Percentiles rank a stretch among this genome's conserved stretches.
These are phyloP conservation scores for Fraxinus paxiana DNA, from an alignment of 305 asterid species.

Conservation along the genomic window DNA sequence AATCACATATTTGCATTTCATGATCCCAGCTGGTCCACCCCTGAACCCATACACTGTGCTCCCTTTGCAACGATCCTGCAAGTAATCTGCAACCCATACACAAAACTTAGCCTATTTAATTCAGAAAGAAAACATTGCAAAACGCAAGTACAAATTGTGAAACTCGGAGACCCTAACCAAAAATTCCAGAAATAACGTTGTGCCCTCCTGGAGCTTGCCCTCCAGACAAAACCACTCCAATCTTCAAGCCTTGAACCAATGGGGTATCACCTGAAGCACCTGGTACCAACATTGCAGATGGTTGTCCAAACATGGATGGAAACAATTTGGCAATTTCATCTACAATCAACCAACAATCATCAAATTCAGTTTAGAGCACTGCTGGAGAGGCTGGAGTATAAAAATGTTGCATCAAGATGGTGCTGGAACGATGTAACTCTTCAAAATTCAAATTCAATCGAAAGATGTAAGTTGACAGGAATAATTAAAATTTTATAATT, in stretches of 20 bases:
- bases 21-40: constrained; percentile 97
- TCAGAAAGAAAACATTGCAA: background rate
- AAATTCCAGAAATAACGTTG: constrained; percentile 94
- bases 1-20: constrained; percentile 76
- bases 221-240: constrained; percentile 93
- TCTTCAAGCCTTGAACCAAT: constrained; percentile 47
- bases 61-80: constrained; percentile 87
- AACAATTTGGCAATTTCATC: constrained; percentile 92
- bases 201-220: constrained; percentile 99
- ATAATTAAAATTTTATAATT: background rate
- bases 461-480: background rate
- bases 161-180: constrained; percentile 43
- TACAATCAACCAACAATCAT: constrained; percentile 35
- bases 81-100: constrained; percentile 56
- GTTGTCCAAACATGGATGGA: constrained; percentile 82
- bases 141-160: background rate
- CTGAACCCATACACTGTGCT: constrained; percentile 91
- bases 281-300: constrained; percentile 70
- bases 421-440: background rate
- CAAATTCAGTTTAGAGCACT: constrained; percentile 9
- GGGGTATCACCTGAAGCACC: constrained; percentile 38
- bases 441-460: background rate
- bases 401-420: background rate
- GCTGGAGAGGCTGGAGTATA: background rate
- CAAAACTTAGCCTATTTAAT: constrained; percentile 15